Evolutionary conservation across 2,329 filamentous ascomycete species (phyloP).

Genomic region (Nothopassalora personata): DNA sequence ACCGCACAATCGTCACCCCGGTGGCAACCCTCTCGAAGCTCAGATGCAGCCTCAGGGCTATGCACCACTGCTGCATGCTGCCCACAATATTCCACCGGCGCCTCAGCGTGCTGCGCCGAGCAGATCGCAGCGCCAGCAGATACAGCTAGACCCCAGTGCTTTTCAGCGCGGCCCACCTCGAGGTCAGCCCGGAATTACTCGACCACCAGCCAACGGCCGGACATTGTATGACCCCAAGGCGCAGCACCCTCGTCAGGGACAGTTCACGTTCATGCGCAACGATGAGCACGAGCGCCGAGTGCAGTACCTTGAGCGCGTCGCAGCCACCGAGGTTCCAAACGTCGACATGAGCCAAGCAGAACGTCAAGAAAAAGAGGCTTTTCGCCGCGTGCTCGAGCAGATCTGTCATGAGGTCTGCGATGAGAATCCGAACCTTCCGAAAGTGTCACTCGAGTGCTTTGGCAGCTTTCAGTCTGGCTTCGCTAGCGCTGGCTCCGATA

Average conservation of each 20-base stretch:
- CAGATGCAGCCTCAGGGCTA: constrained; percentile 2
- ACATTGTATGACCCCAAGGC: constrained; percentile 28
- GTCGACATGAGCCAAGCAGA: constrained; percentile 61
- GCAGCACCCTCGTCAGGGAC: constrained; percentile 8
- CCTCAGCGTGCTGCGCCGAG: constrained; percentile 4
- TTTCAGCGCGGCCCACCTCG: constrained; percentile 27
- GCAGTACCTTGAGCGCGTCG: constrained; percentile 41
- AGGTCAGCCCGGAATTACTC: constrained; percentile 6
- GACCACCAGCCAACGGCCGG: constrained; percentile 14
- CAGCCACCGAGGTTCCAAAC: constrained; percentile 46
- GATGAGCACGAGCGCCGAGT: constrained; percentile 32
- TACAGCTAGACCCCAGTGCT: constrained; percentile 28
- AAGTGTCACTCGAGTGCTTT: constrained; percentile 68
- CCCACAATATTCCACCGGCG: neutral
- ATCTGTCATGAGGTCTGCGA: constrained; percentile 58
- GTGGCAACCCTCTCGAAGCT: constrained; percentile 4
- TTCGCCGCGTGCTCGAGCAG: constrained; percentile 59
- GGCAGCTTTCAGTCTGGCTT: constrained; percentile 81
- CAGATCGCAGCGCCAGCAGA: constrained; percentile 20
- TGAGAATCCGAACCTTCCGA: constrained; percentile 39
- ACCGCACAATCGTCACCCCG: constrained; percentile 2
- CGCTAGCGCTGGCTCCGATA: constrained; percentile 80
- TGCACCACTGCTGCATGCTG: neutral
- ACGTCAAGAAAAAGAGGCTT: constrained; percentile 64
- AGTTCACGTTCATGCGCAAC: constrained; percentile 2